Evolutionary conservation across 345 rosid species (phyloP).

Genomic region (Ricinus communis): DNA sequence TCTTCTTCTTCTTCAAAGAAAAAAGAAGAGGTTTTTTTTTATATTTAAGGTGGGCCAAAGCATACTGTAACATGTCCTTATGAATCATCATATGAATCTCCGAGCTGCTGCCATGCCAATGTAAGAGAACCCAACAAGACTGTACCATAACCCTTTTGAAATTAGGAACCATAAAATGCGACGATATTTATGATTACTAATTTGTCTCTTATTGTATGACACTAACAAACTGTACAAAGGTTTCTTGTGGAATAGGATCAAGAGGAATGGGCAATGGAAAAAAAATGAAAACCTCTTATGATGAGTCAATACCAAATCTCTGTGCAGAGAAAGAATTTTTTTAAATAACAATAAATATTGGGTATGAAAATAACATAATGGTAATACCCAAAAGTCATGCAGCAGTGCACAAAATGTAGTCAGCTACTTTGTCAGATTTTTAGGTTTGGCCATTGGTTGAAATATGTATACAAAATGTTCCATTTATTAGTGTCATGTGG

Average conservation of each 20-base stretch:
- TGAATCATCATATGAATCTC: slow-evolving; percentile 2
- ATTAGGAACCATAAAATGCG: slow-evolving; percentile 4
- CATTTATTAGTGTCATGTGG: slow-evolving; percentile 9
- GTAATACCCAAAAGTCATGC: slow-evolving; percentile 12
- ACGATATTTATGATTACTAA: slow-evolving; percentile 6
- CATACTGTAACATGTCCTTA: neutral
- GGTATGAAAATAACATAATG: neutral
- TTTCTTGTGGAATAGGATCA: neutral
- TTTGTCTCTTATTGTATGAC: slow-evolving; percentile 14
- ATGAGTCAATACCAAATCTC: slow-evolving; percentile 32
- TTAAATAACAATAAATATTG: too few species aligned
- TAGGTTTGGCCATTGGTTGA: neutral
- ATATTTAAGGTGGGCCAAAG: neutral
- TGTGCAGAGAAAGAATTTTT: slow-evolving; percentile 1
- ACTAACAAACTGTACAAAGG: neutral
- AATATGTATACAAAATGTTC: neutral
- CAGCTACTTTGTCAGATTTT: slow-evolving; percentile 13
- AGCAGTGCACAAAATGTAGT: slow-evolving; percentile 2
- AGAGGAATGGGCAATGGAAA: slow-evolving; percentile 22
- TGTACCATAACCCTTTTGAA: neutral
- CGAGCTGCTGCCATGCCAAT: slow-evolving; percentile 7
- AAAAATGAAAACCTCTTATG: neutral
- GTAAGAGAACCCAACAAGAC: neutral
- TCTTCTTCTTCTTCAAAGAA: too few species aligned
- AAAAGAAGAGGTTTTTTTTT: too few species aligned